Evolutionary conservation across 768 basidiomycete species (phyloP).

Genomic region (Podaxis carcinomalis): DNA sequence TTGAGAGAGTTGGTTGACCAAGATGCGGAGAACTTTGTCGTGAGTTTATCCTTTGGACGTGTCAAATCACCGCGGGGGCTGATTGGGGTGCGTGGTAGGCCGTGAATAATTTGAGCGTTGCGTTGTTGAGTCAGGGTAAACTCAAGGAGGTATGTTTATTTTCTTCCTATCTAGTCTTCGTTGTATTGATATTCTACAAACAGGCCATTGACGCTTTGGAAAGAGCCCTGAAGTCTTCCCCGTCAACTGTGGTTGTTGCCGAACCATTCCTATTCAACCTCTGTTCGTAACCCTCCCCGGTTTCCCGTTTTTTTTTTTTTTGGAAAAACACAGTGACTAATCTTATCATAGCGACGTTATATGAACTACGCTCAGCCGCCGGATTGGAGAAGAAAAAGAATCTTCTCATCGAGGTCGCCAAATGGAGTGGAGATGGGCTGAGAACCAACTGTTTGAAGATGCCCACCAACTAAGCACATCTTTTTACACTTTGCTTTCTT

Average conservation of each 20-base stretch:
- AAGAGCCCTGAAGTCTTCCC: slow-evolving; percentile 54
- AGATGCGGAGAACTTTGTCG: slow-evolving; percentile 61
- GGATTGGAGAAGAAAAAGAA: slow-evolving; percentile 75
- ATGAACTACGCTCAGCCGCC: slow-evolving; percentile 72
- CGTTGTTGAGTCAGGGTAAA: slow-evolving; percentile 65
- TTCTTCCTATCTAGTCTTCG: neutral
- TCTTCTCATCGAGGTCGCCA: slow-evolving; percentile 70
- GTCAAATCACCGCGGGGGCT: neutral
- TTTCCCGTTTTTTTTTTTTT: too few relatives aligned
- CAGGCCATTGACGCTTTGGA: slow-evolving; percentile 74
- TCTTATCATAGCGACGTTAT: slow-evolving; percentile 60
- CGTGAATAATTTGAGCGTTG: slow-evolving; percentile 73
- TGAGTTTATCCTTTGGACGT: slow-evolving; percentile 23
- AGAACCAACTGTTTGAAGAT: slow-evolving; percentile 75
- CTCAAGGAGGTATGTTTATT: slow-evolving; percentile 54
- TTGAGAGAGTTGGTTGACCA: slow-evolving; percentile 41
- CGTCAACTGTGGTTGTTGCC: slow-evolving; percentile 66
- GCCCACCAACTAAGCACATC: slow-evolving; percentile 45
- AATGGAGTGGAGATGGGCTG: slow-evolving; percentile 85
- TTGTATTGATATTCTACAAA: neutral
- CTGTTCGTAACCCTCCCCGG: slow-evolving; percentile 43
- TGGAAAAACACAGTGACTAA: neutral
- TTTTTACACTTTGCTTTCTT: neutral
- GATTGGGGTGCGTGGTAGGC: slow-evolving; percentile 36
- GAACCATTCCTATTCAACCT: slow-evolving; percentile 86